Conservation (phyloP, 352 stramenopile species). For the Phytophthora boehmeriae region DNA sequence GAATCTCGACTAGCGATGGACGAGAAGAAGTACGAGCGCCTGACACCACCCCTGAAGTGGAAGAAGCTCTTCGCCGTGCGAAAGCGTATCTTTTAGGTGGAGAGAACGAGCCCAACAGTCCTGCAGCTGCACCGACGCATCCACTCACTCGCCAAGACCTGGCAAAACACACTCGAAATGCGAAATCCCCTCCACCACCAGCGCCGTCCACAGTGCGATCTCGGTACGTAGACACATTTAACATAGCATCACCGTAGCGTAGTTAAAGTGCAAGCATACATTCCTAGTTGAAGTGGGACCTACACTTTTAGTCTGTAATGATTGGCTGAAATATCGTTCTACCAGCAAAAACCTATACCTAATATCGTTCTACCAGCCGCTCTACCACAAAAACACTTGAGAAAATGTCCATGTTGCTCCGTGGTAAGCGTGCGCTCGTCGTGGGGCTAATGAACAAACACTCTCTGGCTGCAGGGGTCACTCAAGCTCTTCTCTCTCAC, state of each 20-base stretch:
- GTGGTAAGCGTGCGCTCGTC: slow-evolving; percentile 78
- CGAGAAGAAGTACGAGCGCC: slow-evolving; percentile 30
- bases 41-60: slow-evolving; percentile 53
- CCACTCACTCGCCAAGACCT: slow-evolving; percentile 19
- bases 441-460: slow-evolving; percentile 92
- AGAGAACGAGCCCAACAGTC: slow-evolving; percentile 10
- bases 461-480: slow-evolving; percentile 81
- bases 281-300: too few relatives aligned
- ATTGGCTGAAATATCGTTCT: too few relatives aligned
- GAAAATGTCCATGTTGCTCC: slow-evolving; percentile 40
- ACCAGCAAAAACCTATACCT: too few relatives aligned
- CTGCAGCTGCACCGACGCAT: slow-evolving; percentile 12
- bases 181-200: slow-evolving; percentile 22
- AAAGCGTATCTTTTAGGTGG: slow-evolving; percentile 27
- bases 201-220: slow-evolving; percentile 26
- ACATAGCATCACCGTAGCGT: slow-evolving; percentile 16
- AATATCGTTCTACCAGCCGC: too few relatives aligned
- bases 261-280: not conserved
- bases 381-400: too few relatives aligned
- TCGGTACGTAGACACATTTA: slow-evolving; percentile 57
- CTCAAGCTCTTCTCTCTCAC: slow-evolving; percentile 66
- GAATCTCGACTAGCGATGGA: slow-evolving; percentile 25
- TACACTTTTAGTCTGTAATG: too few relatives aligned
- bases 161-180: slow-evolving; percentile 23
- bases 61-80: slow-evolving; percentile 42